A percentile compares a stretch with the other conserved stretches of the same genome.
Conservation (phyloP, 495 filamentous ascomycete genomes). For the Evernia prunastri region DNA sequence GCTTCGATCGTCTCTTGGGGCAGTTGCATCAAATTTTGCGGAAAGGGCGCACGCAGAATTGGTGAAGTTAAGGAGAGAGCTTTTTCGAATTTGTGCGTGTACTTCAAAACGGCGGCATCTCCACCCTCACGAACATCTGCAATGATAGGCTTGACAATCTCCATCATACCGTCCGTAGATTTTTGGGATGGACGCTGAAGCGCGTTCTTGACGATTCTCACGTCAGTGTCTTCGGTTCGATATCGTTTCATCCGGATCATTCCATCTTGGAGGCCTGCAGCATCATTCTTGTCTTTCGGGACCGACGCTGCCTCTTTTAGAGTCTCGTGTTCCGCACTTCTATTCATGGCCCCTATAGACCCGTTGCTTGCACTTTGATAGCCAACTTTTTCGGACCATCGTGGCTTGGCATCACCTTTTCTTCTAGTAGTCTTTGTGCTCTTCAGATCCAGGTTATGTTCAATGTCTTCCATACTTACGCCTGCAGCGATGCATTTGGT, state of each 20-base stretch:
- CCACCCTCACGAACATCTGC: conserved; percentile 72
- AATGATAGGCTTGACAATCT: conserved; percentile 85
- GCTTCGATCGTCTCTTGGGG: conserved; percentile 74
- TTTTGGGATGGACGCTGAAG: conserved; percentile 87
- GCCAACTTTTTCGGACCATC: conserved; percentile 77
- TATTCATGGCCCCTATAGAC: conserved; percentile 17
- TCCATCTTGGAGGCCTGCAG: conserved; percentile 47
- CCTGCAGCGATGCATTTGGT: conserved; percentile 79
- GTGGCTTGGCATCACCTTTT: conserved; percentile 86
- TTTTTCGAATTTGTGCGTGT: conserved; percentile 96
- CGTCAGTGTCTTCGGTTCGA: conserved; percentile 54
- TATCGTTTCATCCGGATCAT: conserved; percentile 79
- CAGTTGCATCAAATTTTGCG: conserved; percentile 74
- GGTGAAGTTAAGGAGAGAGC: conserved; percentile 83
- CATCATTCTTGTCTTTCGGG: conserved; percentile 35
- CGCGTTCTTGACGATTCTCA: conserved; percentile 56
- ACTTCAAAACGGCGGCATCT: conserved; percentile 79
- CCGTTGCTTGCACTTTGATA: conserved; percentile 38
- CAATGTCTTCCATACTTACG: conserved; percentile 79
- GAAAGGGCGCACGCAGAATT: conserved; percentile 82
- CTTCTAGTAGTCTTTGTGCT: conserved; percentile 86
- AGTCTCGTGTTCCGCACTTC: conserved; percentile 25
- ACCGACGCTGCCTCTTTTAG: conserved; percentile 39
- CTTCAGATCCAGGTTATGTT: conserved; percentile 88
- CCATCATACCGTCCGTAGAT: conserved; percentile 82